Conservation (phyloP, 2,329 filamentous ascomycete genomes). For the Atkinsonella hypoxylon region DNA sequence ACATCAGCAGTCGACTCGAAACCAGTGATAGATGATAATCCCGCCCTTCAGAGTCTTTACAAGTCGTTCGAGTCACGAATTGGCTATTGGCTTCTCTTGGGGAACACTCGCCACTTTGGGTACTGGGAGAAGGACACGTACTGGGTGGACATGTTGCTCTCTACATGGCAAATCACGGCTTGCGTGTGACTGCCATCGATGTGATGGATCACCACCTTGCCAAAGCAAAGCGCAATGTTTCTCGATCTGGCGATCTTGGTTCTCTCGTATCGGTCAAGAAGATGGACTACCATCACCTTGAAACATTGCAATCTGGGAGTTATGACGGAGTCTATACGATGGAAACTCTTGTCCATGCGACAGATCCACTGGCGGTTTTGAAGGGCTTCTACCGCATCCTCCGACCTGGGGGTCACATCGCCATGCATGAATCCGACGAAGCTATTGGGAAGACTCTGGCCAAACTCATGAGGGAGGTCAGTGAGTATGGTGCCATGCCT, state of each 20-base stretch:
- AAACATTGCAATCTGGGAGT: conserved; percentile 22
- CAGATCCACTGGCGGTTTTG: conserved; percentile 30
- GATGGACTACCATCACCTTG: conserved; percentile 41
- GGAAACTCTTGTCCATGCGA: conserved; percentile 44
- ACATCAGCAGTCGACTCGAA: neutral
- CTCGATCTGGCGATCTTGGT: conserved; percentile 18
- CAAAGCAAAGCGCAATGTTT: conserved; percentile 30
- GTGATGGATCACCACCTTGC: conserved; percentile 34
- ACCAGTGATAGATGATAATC: conserved; percentile 25
- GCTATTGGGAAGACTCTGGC: conserved; percentile 15
- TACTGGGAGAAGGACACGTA: conserved; percentile 32
- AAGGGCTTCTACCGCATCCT: conserved; percentile 34
- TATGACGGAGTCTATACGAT: conserved; percentile 43
- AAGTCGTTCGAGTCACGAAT: conserved; percentile 30
- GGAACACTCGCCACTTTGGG: conserved; percentile 37
- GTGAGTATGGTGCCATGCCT: conserved; percentile 33
- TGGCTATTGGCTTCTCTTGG: conserved; percentile 30
- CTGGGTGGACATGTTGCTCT: conserved; percentile 40
- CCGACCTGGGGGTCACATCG: conserved; percentile 33
- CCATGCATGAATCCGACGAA: conserved; percentile 30
- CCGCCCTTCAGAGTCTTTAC: conserved; percentile 32
- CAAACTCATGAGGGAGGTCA: conserved; percentile 24
- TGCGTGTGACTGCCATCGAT: conserved; percentile 35
- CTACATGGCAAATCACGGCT: conserved; percentile 29
- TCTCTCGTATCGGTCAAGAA: conserved; percentile 25